Evolutionary conservation across 805 yeast genomes (phyloP).

Genomic region (Lipomyces starkeyi): DNA sequence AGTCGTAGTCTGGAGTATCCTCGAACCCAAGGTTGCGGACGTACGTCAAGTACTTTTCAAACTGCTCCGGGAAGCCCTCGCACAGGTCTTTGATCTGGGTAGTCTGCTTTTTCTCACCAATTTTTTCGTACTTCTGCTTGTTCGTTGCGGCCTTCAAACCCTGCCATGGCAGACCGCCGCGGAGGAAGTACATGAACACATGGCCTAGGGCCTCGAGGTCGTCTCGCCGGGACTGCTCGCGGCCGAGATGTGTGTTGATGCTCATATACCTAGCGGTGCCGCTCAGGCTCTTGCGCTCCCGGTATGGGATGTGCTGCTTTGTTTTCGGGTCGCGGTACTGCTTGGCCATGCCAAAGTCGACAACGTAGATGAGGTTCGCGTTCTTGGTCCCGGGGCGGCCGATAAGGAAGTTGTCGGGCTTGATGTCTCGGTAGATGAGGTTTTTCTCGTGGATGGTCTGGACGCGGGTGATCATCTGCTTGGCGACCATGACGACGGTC

Average conservation of each 20-base stretch:
- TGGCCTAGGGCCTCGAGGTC: constrained; percentile 97
- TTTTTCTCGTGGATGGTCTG: constrained; percentile 88
- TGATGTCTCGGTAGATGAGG: constrained; percentile 93
- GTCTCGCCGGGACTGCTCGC: constrained; percentile 96
- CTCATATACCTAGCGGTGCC: constrained; percentile 99
- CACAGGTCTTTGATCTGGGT: constrained; percentile 87
- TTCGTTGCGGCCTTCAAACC: constrained; percentile 98
- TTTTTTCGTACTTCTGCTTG: constrained; percentile 95
- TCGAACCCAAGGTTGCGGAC: constrained; percentile 91
- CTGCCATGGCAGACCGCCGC: constrained; percentile 98
- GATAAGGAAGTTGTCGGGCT: constrained; percentile 94
- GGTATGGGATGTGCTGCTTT: constrained; percentile 92
- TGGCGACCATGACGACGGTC: constrained; percentile 91
- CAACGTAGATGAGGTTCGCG: constrained; percentile 84
- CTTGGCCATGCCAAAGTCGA: constrained; percentile 99
- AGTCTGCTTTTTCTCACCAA: constrained; percentile 93
- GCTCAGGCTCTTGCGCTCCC: constrained; percentile 92
- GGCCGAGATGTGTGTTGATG: constrained; percentile 94
- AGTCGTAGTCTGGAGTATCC: constrained; percentile 92
- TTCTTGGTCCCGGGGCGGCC: constrained; percentile 86
- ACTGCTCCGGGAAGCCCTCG: constrained; percentile 87
- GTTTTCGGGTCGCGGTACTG: constrained; percentile 97
- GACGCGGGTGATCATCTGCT: constrained; percentile 86
- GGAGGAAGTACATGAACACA: constrained; percentile 90
- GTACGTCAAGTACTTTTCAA: constrained; percentile 86